Evolutionary conservation across 345 rosid genomes (phyloP).

Genomic region (Arabis hirsuta): DNA sequence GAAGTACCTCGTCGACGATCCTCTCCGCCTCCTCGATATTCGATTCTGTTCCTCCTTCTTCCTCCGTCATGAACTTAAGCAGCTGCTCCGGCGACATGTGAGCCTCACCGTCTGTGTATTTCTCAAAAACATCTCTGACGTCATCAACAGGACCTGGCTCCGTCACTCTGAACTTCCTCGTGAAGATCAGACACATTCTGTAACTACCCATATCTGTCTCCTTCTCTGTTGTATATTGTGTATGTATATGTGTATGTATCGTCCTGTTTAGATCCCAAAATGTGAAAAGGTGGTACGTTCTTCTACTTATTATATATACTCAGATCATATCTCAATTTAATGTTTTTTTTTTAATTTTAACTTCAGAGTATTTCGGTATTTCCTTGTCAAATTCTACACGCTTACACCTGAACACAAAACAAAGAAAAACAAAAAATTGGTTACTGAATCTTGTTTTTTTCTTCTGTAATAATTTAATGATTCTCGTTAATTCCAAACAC

Average conservation of each 20-base stretch:
- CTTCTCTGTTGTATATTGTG: neutral
- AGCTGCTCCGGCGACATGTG: slow-evolving; percentile 75
- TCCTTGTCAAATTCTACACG: slow-evolving; percentile 33
- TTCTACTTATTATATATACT: slow-evolving; percentile 24
- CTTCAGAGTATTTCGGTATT: neutral
- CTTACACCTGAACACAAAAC: slow-evolving; percentile 29
- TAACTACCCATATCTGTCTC: slow-evolving; percentile 61
- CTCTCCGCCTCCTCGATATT: slow-evolving; percentile 58
- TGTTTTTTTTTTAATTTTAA: neutral
- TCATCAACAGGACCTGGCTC: slow-evolving; percentile 75
- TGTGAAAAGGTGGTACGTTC: slow-evolving; percentile 32
- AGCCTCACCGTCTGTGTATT: slow-evolving; percentile 59
- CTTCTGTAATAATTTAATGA: slow-evolving; percentile 5
- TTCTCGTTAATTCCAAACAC: neutral
- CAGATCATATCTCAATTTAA: slow-evolving; percentile 7
- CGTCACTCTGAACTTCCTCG: slow-evolving; percentile 63
- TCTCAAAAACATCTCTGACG: slow-evolving; percentile 57
- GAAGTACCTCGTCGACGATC: slow-evolving; percentile 61
- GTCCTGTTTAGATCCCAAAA: slow-evolving; percentile 41
- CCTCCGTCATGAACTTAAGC: slow-evolving; percentile 55
- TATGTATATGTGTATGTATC: slow-evolving; percentile 3
- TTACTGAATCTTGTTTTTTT: slow-evolving; percentile 11
- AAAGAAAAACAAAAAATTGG: slow-evolving; percentile 2
- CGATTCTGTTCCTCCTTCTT: slow-evolving; percentile 40
- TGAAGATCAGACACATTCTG: slow-evolving; percentile 71